Evolutionary conservation across 495 filamentous ascomycete species (phyloP), one percentile per base, ranked within the genome.

Genomic region (Diplogelasinospora grovesii): DNA sequence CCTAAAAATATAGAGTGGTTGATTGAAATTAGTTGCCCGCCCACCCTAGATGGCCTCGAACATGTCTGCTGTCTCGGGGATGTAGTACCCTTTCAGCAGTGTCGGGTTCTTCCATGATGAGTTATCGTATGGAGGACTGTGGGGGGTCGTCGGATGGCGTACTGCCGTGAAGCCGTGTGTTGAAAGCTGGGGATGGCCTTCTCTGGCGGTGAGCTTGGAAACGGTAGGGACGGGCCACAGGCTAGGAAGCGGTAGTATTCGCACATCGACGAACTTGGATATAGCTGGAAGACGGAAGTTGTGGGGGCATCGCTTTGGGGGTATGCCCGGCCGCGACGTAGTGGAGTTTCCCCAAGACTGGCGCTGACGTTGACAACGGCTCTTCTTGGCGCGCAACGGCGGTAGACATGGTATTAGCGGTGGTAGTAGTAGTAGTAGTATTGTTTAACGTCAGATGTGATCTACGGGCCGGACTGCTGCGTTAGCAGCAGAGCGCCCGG

Each of bases 141-240:
- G 19, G n/a, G 46, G 43, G 13, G 36, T 28, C 8, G 43, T 46
- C 21, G 35, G 43, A 15, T 34, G 22, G 11, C 22, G 22, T 6
- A 30, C 18, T 9, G 48, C 48, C 22, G 43, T 46, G 43, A 50
- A 50, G 22, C 48, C 42, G 24, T 50, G 48, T 10, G 10, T 22
- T 5, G 11, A 2, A 1, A 39, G 36, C 22, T 39, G 36, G 22
- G 36, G 22, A 19, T 39, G 36, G 24, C 18, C 18, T 16, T 24
- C 20, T 5, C 9, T 16, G 10, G 36, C 10, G 3, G 36, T 5
- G 21, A 39, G 36, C 7, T 24, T 11, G 10, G 10, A 2, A 23
- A 39, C 36, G 6, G 20, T 46, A 8, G 36, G 43, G 9, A 45
- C 11, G 10, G 41, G 32, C 11, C 43, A 36, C 16, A 50, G 41